A percentile compares a stretch with the other conserved stretches of the same genome.
phyloP scores from a whole-genome alignment of 1,139 yeast species.

The Sugiyamaella castrensis region DNA sequence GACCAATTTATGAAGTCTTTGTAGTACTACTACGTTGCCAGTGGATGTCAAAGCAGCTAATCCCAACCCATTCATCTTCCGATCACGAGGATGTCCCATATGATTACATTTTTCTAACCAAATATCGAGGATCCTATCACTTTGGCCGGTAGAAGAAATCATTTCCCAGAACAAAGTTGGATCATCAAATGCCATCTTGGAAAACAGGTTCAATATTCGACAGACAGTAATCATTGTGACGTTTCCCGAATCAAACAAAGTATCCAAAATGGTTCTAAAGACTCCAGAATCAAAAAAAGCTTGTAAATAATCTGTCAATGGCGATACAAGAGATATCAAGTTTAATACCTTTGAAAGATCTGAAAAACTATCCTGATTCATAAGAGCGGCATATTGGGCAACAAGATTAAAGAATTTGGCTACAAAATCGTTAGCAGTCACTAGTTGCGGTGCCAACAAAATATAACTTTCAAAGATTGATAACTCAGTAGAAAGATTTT shows the following conservation, averaged over 20 bases:
- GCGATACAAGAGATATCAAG: constrained; percentile 22
- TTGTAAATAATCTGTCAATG: constrained; percentile 28
- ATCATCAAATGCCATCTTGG: constrained; percentile 51
- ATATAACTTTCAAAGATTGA: constrained; percentile 71
- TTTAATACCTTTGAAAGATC: constrained; percentile 24
- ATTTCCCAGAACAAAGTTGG: constrained; percentile 48
- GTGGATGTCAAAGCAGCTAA: constrained; percentile 46
- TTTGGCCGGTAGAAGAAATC: constrained; percentile 17
- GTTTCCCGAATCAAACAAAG: constrained; percentile 49
- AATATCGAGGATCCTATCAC: constrained; percentile 24
- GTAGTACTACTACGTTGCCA: constrained; percentile 34
- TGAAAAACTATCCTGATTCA: constrained; percentile 67
- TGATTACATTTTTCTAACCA: constrained; percentile 44
- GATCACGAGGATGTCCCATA: constrained; percentile 65
- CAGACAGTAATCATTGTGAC: constrained; percentile 46
- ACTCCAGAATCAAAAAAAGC: constrained; percentile 28
- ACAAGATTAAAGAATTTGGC: constrained; percentile 50
- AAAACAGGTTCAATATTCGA: constrained; percentile 50
- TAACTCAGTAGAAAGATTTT: constrained; percentile 65
- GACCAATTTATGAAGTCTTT: constrained; percentile 43
- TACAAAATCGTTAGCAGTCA: constrained; percentile 26
- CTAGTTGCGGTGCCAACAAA: constrained; percentile 47
- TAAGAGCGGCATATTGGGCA: constrained; percentile 53
- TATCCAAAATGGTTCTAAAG: constrained; percentile 40
- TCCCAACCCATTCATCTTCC: constrained; percentile 62